Evolutionary conservation across 2,329 filamentous ascomycete genomes (phyloP).

Genomic region (Clonostachys rosea): DNA sequence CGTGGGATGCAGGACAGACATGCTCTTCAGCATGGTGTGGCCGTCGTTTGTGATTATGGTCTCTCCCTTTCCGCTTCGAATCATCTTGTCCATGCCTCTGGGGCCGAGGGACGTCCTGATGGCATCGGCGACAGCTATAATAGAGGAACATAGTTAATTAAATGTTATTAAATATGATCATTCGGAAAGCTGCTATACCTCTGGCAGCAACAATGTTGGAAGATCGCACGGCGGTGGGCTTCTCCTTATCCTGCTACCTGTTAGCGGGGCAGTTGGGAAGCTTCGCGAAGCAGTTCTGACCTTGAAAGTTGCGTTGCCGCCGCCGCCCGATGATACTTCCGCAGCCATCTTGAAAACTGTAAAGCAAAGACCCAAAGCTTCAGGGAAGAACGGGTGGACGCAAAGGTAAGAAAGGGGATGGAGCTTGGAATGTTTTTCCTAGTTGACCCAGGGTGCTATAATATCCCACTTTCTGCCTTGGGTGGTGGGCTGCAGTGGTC

Average conservation of each 20-base stretch:
- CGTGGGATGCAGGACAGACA: conserved; percentile 99
- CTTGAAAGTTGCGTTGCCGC: conserved; percentile 51
- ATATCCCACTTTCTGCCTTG: conserved; percentile 36
- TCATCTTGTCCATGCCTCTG: conserved; percentile 99
- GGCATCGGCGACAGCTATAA: conserved; percentile 86
- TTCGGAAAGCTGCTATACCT: conserved; percentile 51
- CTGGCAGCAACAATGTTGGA: conserved; percentile 96
- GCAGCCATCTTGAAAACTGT: conserved; percentile 42
- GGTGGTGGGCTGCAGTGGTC: background rate
- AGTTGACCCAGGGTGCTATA: too few relatives aligned
- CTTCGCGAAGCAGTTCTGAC: conserved; percentile 33
- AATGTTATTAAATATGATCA: background rate
- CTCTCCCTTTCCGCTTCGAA: conserved; percentile 92
- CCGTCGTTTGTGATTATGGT: conserved; percentile 99
- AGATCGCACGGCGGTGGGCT: conserved; percentile 93
- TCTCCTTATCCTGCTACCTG: conserved; percentile 74
- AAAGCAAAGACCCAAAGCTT: conserved; percentile 15
- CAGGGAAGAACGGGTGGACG: conserved; percentile 11
- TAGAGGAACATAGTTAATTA: conserved; percentile 6
- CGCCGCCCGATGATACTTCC: conserved; percentile 23
- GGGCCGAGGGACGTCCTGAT: conserved; percentile 95
- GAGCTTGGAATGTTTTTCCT: too few relatives aligned
- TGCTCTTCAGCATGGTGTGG: conserved; percentile 98
- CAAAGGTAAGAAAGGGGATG: conserved; percentile 7
- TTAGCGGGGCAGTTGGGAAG: conserved; percentile 30